Base-by-base conservation (phyloP, 1,139 yeast species). In the Pichia terricola region DNA sequence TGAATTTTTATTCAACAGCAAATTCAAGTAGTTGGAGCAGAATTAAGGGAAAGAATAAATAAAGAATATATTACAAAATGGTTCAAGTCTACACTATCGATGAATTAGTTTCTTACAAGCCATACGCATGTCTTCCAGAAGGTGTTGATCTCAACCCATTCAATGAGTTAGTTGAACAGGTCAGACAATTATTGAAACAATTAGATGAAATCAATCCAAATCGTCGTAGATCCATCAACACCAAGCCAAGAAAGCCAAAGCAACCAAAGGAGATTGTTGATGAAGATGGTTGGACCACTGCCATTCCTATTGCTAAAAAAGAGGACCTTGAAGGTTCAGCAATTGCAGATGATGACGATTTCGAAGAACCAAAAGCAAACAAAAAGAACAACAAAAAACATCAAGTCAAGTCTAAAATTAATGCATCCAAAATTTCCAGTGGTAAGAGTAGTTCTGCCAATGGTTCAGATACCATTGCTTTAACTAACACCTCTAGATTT, bases 201-300 rank as follows among this genome's bases (percentile, higher is more conserved):
- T 48, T 51, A 35, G 59, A 53, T 27, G 62, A 56, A 36, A 48
- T 45, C 37, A 49, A 50, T 25, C 55, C 56, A 34, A 43, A 40
- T 26, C 50, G 44, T 36, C 56, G 61, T 50, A 55, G 45, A 44
- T 58, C 61, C 10, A 70, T 77, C 57, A 72, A 78, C 58, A 44
- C 39, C 32, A 38, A 38, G 26, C 46, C 40, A 28, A 79, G 76
- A 61, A 75, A 76, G 67, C 71, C 73, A 56, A 77, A 76, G 66
- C 71, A 73, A 51, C 77, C 73, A 45, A 80, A 75, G 52, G 72
- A 72, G 51, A 66, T 69, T 39, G 62, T 72, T 28, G 94, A 82
- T 59, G 83, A 80, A 48, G 89, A 83, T 50, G 94, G 94, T 37
- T 83, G 91, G 91, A 83, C 83, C 45, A 80, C 89, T 30, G 68